phyloP scores from a whole-genome alignment of 345 rosid species.

The Limnanthes douglasii region DNA sequence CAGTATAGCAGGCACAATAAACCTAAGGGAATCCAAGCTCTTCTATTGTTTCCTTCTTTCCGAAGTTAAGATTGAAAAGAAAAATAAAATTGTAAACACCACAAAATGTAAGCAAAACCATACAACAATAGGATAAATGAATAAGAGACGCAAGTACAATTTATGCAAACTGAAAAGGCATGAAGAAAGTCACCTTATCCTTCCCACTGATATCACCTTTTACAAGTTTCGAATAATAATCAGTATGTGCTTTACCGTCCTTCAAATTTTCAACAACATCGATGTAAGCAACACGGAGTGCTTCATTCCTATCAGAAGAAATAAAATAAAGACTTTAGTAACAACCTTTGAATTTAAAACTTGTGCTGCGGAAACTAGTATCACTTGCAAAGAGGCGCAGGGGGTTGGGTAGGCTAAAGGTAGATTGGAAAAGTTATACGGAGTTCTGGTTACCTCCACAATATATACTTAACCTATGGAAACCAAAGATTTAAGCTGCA shows the following conservation, averaged over 20 bases:
- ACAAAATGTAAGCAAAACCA: not conserved
- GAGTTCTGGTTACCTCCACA: no score
- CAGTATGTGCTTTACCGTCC: slow-evolving; percentile 59
- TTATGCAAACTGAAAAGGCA: not conserved
- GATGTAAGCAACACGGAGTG: slow-evolving; percentile 93
- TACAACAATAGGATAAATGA: not conserved
- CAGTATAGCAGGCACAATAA: no score
- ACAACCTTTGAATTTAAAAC: not conserved
- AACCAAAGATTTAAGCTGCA: slow-evolving; percentile 2
- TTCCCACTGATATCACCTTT: slow-evolving; percentile 93
- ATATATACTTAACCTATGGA: not conserved
- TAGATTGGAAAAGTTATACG: no score
- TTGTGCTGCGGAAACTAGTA: no score
- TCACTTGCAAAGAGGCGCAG: no score
- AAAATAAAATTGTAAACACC: no score
- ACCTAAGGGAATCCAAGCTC: no score
- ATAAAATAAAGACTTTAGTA: slow-evolving; percentile 6
- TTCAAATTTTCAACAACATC: slow-evolving; percentile 75
- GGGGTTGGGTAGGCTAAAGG: no score
- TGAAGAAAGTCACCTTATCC: slow-evolving; percentile 47
- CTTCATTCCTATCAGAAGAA: slow-evolving; percentile 69
- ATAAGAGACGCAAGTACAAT: not conserved
- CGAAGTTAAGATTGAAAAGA: no score
- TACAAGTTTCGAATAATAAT: slow-evolving; percentile 85
- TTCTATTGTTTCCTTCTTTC: no score